phyloP scores from a whole-genome alignment of 495 filamentous ascomycete species.

The Pseudoneurospora amorphoporcata region DNA sequence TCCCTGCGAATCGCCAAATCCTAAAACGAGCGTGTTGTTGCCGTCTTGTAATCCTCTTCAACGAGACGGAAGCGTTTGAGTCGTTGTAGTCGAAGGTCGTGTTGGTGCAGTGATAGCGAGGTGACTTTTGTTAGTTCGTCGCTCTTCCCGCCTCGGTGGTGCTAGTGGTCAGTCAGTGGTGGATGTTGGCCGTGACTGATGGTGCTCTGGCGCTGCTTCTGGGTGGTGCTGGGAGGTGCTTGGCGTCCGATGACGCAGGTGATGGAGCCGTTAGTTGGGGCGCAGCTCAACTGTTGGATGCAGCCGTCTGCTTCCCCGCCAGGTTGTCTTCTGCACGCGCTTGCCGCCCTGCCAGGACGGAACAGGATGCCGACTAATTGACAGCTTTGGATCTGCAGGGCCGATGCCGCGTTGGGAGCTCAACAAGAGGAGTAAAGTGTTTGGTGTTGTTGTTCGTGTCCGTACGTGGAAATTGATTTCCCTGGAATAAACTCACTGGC shows the following conservation, averaged over 20 bases:
- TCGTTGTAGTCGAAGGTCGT: background rate
- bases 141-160: background rate
- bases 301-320: background rate
- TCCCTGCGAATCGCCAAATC: background rate
- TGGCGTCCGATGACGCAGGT: background rate
- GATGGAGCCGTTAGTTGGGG: background rate
- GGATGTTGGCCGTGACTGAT: background rate
- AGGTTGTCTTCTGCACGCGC: background rate
- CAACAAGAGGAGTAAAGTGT: background rate
- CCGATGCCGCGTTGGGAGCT: background rate
- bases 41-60: background rate
- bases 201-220: background rate
- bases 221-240: background rate
- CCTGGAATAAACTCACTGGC: background rate
- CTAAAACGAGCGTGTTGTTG: background rate
- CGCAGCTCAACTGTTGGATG: background rate
- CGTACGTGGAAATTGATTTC: background rate
- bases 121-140: background rate
- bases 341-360: background rate
- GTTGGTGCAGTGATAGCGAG: background rate
- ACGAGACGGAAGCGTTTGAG: background rate
- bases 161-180: background rate
- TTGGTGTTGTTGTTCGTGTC: background rate
- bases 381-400: background rate
- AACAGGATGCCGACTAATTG: background rate